Evolutionary conservation across 768 basidiomycete genomes (phyloP).

Genomic region (Phylloporus rhodoxanthus): DNA sequence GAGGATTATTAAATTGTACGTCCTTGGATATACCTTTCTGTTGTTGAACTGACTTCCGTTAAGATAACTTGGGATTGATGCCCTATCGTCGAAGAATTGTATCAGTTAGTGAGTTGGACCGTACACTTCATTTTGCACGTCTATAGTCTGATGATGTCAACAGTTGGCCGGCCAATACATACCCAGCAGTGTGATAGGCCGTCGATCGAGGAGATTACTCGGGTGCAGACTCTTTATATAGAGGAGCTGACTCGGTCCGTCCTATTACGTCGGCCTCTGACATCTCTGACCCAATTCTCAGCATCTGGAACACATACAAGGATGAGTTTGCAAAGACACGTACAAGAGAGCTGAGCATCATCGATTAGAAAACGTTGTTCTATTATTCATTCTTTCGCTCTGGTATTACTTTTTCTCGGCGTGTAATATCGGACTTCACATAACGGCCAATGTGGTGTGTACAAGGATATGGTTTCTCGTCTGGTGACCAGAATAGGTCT

Average conservation of each 20-base stretch:
- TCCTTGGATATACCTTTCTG: background rate
- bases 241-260: constrained; percentile 83
- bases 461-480: background rate
- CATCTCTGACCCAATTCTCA: constrained; percentile 26
- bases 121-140: background rate
- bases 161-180: constrained; percentile 87
- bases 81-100: constrained; percentile 94
- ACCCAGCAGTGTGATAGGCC: constrained; percentile 76
- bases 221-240: constrained; percentile 82
- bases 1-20: constrained; percentile 91
- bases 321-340: constrained; percentile 85
- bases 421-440: background rate
- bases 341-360: constrained; percentile 68
- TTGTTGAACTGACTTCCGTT: background rate
- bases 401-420: background rate
- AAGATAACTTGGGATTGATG: constrained; percentile 93
- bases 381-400: background rate
- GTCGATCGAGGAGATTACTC: constrained; percentile 69
- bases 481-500: too few species aligned
- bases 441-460: background rate
- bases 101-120: constrained; percentile 76
- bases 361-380: constrained; percentile 42
- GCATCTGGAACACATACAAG: constrained; percentile 96
- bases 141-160: background rate
- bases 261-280: background rate